Evolutionary conservation across 441 rosid species (phyloP), one percentile per base, ranked within the genome.

Genomic region (Manihot esculenta): DNA sequence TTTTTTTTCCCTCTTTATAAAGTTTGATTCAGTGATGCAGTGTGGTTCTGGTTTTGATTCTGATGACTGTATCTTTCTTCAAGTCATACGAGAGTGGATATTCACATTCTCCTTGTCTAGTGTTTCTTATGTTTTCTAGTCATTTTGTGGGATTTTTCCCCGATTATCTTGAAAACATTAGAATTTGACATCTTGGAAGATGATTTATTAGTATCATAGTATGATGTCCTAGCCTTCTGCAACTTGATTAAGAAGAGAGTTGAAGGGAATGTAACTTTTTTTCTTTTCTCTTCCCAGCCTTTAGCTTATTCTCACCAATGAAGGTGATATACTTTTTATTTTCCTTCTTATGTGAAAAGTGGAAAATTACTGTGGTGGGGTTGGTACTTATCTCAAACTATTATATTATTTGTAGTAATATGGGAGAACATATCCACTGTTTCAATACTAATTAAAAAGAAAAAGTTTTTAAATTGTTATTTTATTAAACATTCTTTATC

Each of bases 301-400:
- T 51, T 53, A 44, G 11, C 53, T 65, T 47, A 20, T 77, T 61
- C 73, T 70, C 80, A 74, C 69, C 54, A 15, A 3, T 54, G 73
- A 77, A 68, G 69, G 69, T 62, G 30, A 42, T n/a, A 24, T 6
- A 18, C 33, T 51, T n/a, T 45, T 53, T 69, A 41, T 69, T 51
- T 45, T 66, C 42, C 59, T 64, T 72, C 26, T 56, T 47, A 44
- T 13, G 51, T 75, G 67, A 64, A 41, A 18, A 69, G 68, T 67
- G 80, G 78, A 51, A 50, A 0, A 58, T 69, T 68, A 58, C 33
- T 12, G 17, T 54, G 55, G 70, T 81, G n/a, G 77, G 62, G 48
- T 58, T 70, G 66, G 68, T 69, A 44, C 79, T 75, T 73, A 75
- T 84, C 82, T 66, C 13, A 30, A 59, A 41, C 21, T 67, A 48